A percentile compares a stretch with the other conserved stretches of the same genome.
phyloP scores from a whole-genome alignment of 2,329 filamentous ascomycete genomes.

The Fusarium sp. region DNA sequence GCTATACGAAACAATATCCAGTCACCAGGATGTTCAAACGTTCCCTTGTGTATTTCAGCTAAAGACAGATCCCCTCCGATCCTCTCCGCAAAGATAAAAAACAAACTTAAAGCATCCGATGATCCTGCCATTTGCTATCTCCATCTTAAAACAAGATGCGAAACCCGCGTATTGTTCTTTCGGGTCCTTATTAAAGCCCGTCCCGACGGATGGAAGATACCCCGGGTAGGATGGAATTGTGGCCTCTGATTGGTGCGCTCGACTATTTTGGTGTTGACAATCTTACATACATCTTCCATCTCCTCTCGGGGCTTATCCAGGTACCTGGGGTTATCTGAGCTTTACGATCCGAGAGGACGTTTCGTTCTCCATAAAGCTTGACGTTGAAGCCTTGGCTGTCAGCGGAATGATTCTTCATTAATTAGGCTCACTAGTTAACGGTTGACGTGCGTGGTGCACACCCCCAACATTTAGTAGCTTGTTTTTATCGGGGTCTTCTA shows the following conservation, averaged over 20 bases:
- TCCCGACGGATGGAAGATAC: slow-evolving; percentile 35
- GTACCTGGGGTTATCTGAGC: slow-evolving; percentile 1
- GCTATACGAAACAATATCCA: not conserved
- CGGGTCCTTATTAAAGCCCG: slow-evolving; percentile 32
- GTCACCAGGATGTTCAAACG: not conserved
- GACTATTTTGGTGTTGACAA: not conserved
- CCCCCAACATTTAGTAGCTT: slow-evolving; percentile 10
- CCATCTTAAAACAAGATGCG: slow-evolving; percentile 10
- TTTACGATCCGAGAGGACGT: slow-evolving; percentile 5
- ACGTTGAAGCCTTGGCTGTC: slow-evolving; percentile 14
- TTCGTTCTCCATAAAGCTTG: slow-evolving; percentile 15
- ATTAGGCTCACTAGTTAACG: not conserved
- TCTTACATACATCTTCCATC: slow-evolving; percentile 6
- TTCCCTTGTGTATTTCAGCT: slow-evolving; percentile 6
- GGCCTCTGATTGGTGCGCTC: slow-evolving; percentile 13
- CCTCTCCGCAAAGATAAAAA: slow-evolving; percentile 18
- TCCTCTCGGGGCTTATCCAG: not conserved
- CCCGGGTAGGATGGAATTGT: slow-evolving; percentile 1
- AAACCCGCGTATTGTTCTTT: slow-evolving; percentile 33
- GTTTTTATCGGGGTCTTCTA: slow-evolving; percentile 51
- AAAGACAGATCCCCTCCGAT: slow-evolving; percentile 8
- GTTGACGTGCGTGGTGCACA: not conserved
- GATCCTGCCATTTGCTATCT: not conserved
- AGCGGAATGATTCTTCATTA: slow-evolving; percentile 7
- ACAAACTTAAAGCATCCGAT: slow-evolving; percentile 11